A percentile compares a stretch with the other conserved stretches of the same genome.
Conservation (phyloP, 805 yeast genomes). For the Candida quercuum region DNA sequence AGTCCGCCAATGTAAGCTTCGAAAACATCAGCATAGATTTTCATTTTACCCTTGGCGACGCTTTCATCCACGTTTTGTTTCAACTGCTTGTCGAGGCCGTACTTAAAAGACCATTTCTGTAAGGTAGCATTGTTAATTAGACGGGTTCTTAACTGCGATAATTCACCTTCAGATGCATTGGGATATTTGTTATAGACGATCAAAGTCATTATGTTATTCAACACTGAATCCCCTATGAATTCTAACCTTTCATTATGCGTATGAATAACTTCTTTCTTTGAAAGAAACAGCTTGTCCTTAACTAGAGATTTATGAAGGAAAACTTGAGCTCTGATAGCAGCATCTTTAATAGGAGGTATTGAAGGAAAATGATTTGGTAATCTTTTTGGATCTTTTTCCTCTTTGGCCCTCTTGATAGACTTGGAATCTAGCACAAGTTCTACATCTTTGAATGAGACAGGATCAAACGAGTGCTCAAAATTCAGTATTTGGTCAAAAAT, state of each 20-base stretch:
- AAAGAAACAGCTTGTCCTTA: slow-evolving; percentile 49
- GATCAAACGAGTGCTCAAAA: slow-evolving; percentile 24
- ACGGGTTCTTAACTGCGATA: slow-evolving; percentile 64
- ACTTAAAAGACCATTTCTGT: slow-evolving; percentile 61
- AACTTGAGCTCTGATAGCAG: slow-evolving; percentile 57
- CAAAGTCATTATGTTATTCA: slow-evolving; percentile 67
- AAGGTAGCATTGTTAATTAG: slow-evolving; percentile 71
- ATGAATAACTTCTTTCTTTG: slow-evolving; percentile 50
- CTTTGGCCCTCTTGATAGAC: background rate
- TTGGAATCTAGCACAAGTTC: slow-evolving; percentile 7
- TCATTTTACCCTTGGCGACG: slow-evolving; percentile 50
- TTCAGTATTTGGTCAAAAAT: slow-evolving; percentile 51
- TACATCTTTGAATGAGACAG: background rate
- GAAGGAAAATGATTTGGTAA: slow-evolving; percentile 44
- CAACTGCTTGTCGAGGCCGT: slow-evolving; percentile 58
- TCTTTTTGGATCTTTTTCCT: background rate
- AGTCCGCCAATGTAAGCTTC: slow-evolving; percentile 94
- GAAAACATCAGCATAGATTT: slow-evolving; percentile 81
- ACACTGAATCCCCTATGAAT: slow-evolving; percentile 83
- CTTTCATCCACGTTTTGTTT: slow-evolving; percentile 43
- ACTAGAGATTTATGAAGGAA: slow-evolving; percentile 77
- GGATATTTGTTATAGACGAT: slow-evolving; percentile 66
- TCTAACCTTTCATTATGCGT: slow-evolving; percentile 85
- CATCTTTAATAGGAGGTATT: slow-evolving; percentile 61
- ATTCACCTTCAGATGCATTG: slow-evolving; percentile 69